Base-by-base conservation (phyloP, 129 eudicot species). In the Apium graveolens region DNA sequence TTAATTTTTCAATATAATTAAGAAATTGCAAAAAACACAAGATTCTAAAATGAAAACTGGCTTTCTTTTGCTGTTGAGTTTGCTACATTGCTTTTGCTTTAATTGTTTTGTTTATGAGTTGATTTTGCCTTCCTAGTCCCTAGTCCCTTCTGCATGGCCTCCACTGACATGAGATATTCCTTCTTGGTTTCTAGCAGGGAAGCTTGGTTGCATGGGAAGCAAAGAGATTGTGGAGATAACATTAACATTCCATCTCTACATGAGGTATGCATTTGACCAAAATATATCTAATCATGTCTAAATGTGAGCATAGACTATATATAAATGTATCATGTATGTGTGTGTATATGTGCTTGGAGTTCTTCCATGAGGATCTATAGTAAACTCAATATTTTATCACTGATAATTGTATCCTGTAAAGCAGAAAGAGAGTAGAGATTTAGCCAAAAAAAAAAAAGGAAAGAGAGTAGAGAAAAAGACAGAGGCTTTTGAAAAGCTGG, bases 131-230 rank as follows among this genome's bases (percentile, higher is more conserved):
- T n/a, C 16, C 68, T 60, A 26, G 68, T 74, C 60, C 77, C 60
- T 74, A 6, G 39, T 85, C 79, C 78, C 41, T 82, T 81, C 18
- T 87, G 83, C 81, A 85, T 85, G 90, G 87, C 87, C 85, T 88
- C 88, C 86, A 85, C 87, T 86, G 82, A 88, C 80, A 75, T 76
- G 29, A 78, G 81, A 86, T 85, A 89, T 87, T 87, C 93, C 80
- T 70, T 85, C 43, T 80, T 80, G 38, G 77, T 82, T 44, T 87
- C 83, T 82, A 76, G 91, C 85, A 90, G 92, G 82, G 97, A 94
- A 89, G 90, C 82, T 91, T 91, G 96, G 91, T 86, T 94, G 91
- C 90, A 94, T 85, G 89, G 88, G 79, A 91, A 86, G 82, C 80
- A 86, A 78, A 84, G 77, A 70, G 89, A 89, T 80, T 79, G 55